These are phyloP conservation scores for Penicillium crystallinum DNA, from an alignment of 495 filamentous ascomycete species.

Conservation along the genomic window DNA sequence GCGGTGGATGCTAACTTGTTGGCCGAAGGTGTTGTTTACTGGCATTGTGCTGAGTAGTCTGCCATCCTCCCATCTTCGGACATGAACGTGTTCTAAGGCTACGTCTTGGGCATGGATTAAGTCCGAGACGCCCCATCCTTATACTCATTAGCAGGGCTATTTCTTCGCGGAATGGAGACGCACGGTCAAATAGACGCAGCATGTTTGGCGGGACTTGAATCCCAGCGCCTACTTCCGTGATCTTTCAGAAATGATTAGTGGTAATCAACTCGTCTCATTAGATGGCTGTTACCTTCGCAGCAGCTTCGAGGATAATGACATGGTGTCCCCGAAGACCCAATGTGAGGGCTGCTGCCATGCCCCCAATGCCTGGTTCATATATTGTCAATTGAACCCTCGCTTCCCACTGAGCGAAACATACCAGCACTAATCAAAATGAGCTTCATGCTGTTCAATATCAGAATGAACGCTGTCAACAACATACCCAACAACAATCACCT, in stretches of 20 bases:
- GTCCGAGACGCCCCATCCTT: slow-evolving; percentile 42
- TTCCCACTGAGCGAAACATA: slow-evolving; percentile 14
- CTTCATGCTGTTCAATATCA: neutral
- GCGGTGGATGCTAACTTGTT: slow-evolving; percentile 41
- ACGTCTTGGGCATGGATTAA: slow-evolving; percentile 37
- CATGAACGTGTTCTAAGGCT: slow-evolving; percentile 37
- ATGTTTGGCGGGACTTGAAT: slow-evolving; percentile 80
- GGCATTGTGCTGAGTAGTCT: slow-evolving; percentile 33
- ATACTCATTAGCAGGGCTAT: neutral
- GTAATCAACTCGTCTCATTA: neutral
- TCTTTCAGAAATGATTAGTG: slow-evolving; percentile 14
- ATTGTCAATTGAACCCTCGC: neutral
- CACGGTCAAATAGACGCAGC: slow-evolving; percentile 59
- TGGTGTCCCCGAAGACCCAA: slow-evolving; percentile 48
- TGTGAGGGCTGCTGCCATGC: slow-evolving; percentile 59
- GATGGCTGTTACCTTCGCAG: slow-evolving; percentile 25
- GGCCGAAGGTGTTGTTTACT: slow-evolving; percentile 39
- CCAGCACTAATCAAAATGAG: slow-evolving; percentile 28
- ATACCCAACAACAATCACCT: slow-evolving; percentile 36
- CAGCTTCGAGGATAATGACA: slow-evolving; percentile 36
- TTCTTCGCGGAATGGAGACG: slow-evolving; percentile 3
- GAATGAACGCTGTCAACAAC: no score
- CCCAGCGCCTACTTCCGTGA: slow-evolving; percentile 66
- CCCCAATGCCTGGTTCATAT: slow-evolving; percentile 51
- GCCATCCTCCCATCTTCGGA: slow-evolving; percentile 41